These are phyloP conservation scores for Abrus precatorius DNA, from an alignment of 306 rosid genomes.

Conservation along the genomic window DNA sequence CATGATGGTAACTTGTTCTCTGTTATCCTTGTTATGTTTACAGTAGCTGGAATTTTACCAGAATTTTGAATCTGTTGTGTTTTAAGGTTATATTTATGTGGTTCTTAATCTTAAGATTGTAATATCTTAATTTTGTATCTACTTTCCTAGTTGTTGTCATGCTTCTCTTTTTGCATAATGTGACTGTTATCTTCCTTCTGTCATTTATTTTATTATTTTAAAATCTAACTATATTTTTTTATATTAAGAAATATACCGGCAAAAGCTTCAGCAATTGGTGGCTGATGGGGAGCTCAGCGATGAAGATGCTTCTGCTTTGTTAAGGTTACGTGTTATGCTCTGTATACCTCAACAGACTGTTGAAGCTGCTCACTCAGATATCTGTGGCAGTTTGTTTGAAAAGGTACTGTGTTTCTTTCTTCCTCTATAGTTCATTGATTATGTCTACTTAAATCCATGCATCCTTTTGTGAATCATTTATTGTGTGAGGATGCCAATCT, in stretches of 20 bases:
- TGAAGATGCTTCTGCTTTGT: slow-evolving; percentile 75
- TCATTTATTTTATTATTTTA: slow-evolving; percentile 36
- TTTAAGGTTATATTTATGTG: slow-evolving; percentile 27
- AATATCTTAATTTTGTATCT: slow-evolving; percentile 1
- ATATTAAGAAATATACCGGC: slow-evolving; percentile 81
- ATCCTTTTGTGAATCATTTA: background rate
- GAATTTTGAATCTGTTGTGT: background rate
- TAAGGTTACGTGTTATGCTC: slow-evolving; percentile 87
- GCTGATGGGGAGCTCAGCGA: slow-evolving; percentile 86
- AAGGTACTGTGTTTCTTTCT: slow-evolving; percentile 61
- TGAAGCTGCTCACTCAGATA: slow-evolving; percentile 91
- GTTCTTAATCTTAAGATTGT: slow-evolving; percentile 1
- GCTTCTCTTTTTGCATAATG: no score
- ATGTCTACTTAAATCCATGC: background rate
- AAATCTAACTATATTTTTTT: slow-evolving; percentile 47
- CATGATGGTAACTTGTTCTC: slow-evolving; percentile 75
- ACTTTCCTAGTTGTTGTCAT: slow-evolving; percentile 5
- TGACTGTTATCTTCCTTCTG: no score
- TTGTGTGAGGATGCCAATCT: slow-evolving; percentile 26
- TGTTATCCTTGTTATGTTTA: slow-evolving; percentile 3
- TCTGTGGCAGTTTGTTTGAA: slow-evolving; percentile 93
- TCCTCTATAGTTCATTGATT: background rate
- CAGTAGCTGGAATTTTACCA: slow-evolving; percentile 22
- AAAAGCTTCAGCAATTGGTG: slow-evolving; percentile 90
- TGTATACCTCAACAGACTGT: slow-evolving; percentile 86